These are phyloP conservation scores for Syzygium grande DNA, from an alignment of 345 rosid species.

Conservation along the genomic window DNA sequence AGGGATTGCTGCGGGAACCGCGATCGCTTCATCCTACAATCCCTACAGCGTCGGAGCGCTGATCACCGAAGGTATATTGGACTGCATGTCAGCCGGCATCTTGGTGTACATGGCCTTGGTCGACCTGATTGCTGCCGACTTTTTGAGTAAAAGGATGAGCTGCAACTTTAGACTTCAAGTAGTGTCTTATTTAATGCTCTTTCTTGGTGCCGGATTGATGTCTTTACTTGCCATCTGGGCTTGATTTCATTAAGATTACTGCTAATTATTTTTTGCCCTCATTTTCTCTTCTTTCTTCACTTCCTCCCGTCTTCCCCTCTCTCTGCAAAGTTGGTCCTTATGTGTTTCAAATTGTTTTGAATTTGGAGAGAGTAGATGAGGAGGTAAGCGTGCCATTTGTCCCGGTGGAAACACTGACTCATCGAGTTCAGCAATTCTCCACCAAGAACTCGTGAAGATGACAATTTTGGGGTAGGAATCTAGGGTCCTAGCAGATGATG, in stretches of 20 bases:
- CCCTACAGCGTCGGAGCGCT: slow-evolving; percentile 53
- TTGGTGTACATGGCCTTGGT: slow-evolving; percentile 91
- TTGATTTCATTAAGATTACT: slow-evolving; percentile 5
- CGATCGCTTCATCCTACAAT: slow-evolving; percentile 53
- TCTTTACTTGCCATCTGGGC: slow-evolving; percentile 81
- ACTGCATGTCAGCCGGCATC: slow-evolving; percentile 83
- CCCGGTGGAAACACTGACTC: background rate
- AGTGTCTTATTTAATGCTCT: slow-evolving; percentile 62
- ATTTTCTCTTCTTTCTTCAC: background rate
- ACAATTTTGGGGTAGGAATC: background rate
- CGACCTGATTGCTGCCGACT: slow-evolving; percentile 90
- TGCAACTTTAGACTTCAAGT: slow-evolving; percentile 73
- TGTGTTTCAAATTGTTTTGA: background rate
- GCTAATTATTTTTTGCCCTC: background rate
- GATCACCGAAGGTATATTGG: slow-evolving; percentile 66
- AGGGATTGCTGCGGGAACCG: slow-evolving; percentile 65
- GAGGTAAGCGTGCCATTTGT: background rate
- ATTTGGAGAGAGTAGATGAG: background rate
- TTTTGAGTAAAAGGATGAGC: slow-evolving; percentile 83
- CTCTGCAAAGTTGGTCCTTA: background rate
- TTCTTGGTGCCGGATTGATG: slow-evolving; percentile 93
- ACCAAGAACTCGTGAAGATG: background rate
- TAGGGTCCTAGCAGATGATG: background rate
- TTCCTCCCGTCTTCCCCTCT: background rate
- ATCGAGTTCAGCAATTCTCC: background rate